Percentiles rank a stretch among this genome's conserved stretches.
Evolutionary conservation across 1,284 basidiomycete genomes (phyloP).

Genomic region (Microstroma glucosiphilum): DNA sequence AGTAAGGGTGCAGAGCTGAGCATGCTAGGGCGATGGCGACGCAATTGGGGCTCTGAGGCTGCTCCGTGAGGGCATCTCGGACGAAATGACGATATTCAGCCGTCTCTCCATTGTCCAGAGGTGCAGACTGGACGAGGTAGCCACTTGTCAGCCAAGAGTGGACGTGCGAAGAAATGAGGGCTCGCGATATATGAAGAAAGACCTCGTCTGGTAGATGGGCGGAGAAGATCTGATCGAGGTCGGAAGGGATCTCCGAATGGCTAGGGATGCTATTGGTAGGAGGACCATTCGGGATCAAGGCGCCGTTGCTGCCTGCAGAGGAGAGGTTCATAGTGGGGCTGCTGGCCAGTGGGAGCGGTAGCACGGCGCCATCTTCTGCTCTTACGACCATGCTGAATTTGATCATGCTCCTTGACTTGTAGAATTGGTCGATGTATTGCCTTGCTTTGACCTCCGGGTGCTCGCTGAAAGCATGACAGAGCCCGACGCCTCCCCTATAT

Average conservation of each 20-base stretch:
- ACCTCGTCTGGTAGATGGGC: constrained; percentile 90
- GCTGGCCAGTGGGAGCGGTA: constrained; percentile 77
- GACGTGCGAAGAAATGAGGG: constrained; percentile 76
- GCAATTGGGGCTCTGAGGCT: constrained; percentile 79
- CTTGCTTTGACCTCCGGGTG: constrained; percentile 68
- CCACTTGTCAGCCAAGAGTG: constrained; percentile 83
- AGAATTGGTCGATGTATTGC: constrained; percentile 79
- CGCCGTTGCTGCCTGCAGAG: constrained; percentile 19
- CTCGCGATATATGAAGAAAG: constrained; percentile 90
- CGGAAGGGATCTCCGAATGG: constrained; percentile 76
- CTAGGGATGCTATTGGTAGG: constrained; percentile 57
- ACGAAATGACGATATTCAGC: constrained; percentile 90
- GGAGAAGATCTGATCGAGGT: constrained; percentile 93
- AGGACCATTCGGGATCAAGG: constrained; percentile 56
- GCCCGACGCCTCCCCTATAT: constrained; percentile 37
- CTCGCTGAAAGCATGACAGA: constrained; percentile 35
- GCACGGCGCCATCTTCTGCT: constrained; percentile 74
- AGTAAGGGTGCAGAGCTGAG: constrained; percentile 42
- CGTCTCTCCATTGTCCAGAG: constrained; percentile 88
- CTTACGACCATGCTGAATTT: constrained; percentile 85
- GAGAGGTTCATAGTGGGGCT: constrained; percentile 50
- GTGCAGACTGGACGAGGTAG: constrained; percentile 75
- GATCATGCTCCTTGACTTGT: constrained; percentile 82
- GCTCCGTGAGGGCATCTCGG: constrained; percentile 87
- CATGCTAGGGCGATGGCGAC: constrained; percentile 60